These are phyloP conservation scores for Phytophthora hybrid DNA, from an alignment of 352 stramenopile species.

Conservation along the genomic window DNA sequence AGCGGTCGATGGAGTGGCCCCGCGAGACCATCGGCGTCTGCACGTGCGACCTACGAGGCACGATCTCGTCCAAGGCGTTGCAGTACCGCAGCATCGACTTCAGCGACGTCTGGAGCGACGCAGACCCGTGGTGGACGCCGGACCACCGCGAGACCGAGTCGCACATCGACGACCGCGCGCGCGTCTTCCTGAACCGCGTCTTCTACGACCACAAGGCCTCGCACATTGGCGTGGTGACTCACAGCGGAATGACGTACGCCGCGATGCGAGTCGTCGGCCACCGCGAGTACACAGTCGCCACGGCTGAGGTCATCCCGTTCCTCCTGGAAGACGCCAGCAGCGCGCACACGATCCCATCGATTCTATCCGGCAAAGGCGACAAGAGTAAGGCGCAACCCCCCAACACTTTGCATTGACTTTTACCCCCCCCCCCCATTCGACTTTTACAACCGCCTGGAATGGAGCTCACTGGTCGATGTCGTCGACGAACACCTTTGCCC, in stretches of 20 bases:
- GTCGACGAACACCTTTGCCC: slow-evolving; percentile 42
- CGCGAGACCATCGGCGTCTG: slow-evolving; percentile 39
- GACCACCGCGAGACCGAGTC: slow-evolving; percentile 31
- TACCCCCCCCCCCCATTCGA: too few relatives aligned
- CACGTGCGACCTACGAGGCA: slow-evolving; percentile 37
- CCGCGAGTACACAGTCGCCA: slow-evolving; percentile 25
- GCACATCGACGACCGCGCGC: slow-evolving; percentile 36
- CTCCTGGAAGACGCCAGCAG: slow-evolving; percentile 34
- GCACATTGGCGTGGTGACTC: slow-evolving; percentile 31
- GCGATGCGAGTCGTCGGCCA: slow-evolving; percentile 29
- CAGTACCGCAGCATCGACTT: slow-evolving; percentile 35
- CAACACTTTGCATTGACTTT: too few relatives aligned
- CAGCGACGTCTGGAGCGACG: slow-evolving; percentile 35
- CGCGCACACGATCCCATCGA: slow-evolving; percentile 3
- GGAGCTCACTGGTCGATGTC: slow-evolving; percentile 33
- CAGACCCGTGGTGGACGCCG: slow-evolving; percentile 38
- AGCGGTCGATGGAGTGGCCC: slow-evolving; percentile 36
- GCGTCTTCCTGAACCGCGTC: slow-evolving; percentile 37
- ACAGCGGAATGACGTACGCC: slow-evolving; percentile 27
- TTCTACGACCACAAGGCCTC: slow-evolving; percentile 28
- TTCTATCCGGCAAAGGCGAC: slow-evolving; percentile 13
- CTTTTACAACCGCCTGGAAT: too few relatives aligned
- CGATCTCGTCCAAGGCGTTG: slow-evolving; percentile 28
- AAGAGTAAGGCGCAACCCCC: not conserved
- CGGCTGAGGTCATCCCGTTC: slow-evolving; percentile 29